A percentile compares a stretch with the other conserved stretches of the same genome.
These are phyloP conservation scores for Botrytis galanthina DNA, from an alignment of 2,329 filamentous ascomycete genomes.

Conservation along the genomic window DNA sequence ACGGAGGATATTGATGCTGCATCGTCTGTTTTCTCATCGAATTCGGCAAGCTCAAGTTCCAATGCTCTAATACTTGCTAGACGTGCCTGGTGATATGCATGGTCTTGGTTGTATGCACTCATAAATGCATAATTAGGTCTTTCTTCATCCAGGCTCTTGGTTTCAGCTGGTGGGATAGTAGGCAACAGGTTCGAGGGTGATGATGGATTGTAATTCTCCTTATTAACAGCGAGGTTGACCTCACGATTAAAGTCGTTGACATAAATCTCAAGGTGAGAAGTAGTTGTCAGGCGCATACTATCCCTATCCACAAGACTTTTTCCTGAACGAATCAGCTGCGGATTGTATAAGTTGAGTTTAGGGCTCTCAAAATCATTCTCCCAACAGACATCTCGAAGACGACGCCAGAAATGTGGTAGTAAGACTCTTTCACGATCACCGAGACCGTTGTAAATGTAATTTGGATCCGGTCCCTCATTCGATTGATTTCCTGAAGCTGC, in stretches of 20 bases:
- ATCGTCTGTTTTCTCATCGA: background rate
- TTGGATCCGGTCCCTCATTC: background rate
- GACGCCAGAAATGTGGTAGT: constrained; percentile 13
- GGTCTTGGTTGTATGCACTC: constrained; percentile 16
- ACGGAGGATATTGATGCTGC: background rate
- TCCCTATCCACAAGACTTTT: background rate
- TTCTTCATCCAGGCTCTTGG: background rate
- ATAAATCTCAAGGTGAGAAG: background rate
- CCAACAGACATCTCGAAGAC: constrained; percentile 7
- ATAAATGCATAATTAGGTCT: constrained; percentile 19
- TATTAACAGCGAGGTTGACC: background rate
- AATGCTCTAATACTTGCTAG: background rate
- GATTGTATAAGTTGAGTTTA: background rate
- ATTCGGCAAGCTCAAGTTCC: background rate
- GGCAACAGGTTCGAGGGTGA: background rate
- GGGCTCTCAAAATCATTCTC: background rate
- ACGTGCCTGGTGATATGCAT: constrained; percentile 13
- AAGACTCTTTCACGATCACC: constrained; percentile 5
- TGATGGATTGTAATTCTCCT: background rate
- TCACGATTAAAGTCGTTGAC: constrained; percentile 7
- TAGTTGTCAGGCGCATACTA: background rate
- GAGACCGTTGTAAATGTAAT: background rate
- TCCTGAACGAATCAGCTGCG: background rate
- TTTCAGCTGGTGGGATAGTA: background rate
- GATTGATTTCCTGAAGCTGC: background rate